A percentile compares a stretch with the other conserved stretches of the same genome.
These are phyloP conservation scores for Lindgomyces ingoldianus DNA, from an alignment of 495 filamentous ascomycete species.

Conservation along the genomic window DNA sequence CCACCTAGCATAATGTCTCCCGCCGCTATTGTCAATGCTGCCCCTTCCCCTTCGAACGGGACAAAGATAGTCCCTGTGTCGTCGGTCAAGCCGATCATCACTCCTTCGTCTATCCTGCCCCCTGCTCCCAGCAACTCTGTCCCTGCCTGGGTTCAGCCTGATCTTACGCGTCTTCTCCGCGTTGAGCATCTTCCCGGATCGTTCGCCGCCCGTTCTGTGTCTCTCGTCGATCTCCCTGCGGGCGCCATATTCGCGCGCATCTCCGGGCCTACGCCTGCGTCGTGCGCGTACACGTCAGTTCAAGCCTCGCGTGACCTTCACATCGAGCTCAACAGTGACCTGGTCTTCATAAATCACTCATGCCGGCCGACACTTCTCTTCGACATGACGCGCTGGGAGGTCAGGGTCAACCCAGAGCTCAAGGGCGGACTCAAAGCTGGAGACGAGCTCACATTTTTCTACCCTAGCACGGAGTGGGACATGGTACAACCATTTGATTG, in stretches of 20 bases:
- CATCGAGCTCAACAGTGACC: conserved; percentile 72
- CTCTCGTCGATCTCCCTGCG: conserved; percentile 61
- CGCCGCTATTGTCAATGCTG: conserved; percentile 23
- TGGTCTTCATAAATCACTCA: conserved; percentile 75
- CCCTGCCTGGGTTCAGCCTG: conserved; percentile 41
- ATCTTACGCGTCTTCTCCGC: conserved; percentile 54
- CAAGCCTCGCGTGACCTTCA: conserved; percentile 63
- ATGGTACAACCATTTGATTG: conserved; percentile 76
- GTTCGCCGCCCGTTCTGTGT: conserved; percentile 64
- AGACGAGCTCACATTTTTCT: conserved; percentile 76
- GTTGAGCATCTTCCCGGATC: conserved; percentile 45
- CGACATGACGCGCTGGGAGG: conserved; percentile 63
- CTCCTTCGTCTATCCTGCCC: conserved; percentile 16
- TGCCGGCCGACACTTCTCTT: conserved; percentile 72
- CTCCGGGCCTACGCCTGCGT: conserved; percentile 47
- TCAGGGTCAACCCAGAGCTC: conserved; percentile 52
- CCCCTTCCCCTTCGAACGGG: conserved; percentile 1
- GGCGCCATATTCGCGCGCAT: conserved; percentile 64
- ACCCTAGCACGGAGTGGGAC: conserved; percentile 73
- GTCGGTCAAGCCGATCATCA: conserved; percentile 20
- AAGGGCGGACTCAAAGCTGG: conserved; percentile 51
- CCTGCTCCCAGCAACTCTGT: conserved; percentile 3
- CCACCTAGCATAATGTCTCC: conserved; percentile 22
- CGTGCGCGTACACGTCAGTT: conserved; percentile 65
- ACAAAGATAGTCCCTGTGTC: conserved; percentile 7